Percentiles rank a stretch among this genome's conserved stretches.
phyloP scores from a whole-genome alignment of 371 early-diverging fungal species.

The Chytridium lagenaria region DNA sequence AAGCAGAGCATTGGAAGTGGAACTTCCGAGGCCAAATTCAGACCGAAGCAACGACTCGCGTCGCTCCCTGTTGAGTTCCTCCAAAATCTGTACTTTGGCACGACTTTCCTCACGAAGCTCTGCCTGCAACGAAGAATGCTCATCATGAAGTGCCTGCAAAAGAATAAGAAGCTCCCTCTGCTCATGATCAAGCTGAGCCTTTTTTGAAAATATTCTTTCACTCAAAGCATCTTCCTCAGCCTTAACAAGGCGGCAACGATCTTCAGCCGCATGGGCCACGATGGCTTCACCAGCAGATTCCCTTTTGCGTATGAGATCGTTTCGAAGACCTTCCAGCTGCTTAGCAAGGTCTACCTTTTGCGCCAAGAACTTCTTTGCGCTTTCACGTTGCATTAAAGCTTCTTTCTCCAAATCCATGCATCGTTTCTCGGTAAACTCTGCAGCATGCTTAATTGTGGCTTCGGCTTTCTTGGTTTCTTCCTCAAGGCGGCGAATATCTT shows the following conservation, averaged over 20 bases:
- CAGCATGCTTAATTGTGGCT: background rate
- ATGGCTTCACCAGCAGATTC: constrained; percentile 23
- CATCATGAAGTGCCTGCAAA: constrained; percentile 26
- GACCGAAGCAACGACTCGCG: background rate
- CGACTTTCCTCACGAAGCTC: constrained; percentile 33
- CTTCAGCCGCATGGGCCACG: background rate
- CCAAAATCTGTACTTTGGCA: constrained; percentile 30
- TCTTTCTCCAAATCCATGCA: constrained; percentile 26
- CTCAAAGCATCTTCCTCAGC: background rate
- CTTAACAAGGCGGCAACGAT: background rate
- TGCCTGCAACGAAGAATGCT: constrained; percentile 20
- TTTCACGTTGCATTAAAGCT: background rate
- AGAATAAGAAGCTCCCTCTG: constrained; percentile 20
- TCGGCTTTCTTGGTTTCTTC: constrained; percentile 19
- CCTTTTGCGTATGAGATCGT: constrained; percentile 22
- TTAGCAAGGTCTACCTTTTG: constrained; percentile 6
- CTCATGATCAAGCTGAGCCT: constrained; percentile 23
- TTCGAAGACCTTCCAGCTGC: constrained; percentile 18
- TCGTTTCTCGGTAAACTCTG: constrained; percentile 22
- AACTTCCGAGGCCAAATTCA: background rate
- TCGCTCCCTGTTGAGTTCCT: constrained; percentile 16
- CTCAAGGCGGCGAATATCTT: constrained; percentile 17
- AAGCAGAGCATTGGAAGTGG: background rate
- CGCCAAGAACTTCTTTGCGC: constrained; percentile 2
- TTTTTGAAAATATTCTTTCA: constrained; percentile 11